These are phyloP conservation scores for Ascochyta lentis DNA, from an alignment of 2,329 filamentous ascomycete genomes.

Conservation along the genomic window DNA sequence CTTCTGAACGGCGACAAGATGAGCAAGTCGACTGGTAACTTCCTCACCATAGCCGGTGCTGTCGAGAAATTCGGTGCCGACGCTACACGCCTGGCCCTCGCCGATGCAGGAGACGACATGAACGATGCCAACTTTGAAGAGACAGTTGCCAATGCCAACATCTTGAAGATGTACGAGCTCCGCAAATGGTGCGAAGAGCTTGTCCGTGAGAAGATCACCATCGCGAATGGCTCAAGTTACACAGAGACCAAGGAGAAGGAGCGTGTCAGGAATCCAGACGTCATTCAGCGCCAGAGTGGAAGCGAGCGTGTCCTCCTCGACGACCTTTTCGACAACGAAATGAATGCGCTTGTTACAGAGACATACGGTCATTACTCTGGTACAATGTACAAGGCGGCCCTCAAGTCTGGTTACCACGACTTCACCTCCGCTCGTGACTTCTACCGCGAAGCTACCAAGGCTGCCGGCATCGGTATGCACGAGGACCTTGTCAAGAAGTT, in stretches of 20 bases:
- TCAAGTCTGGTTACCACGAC: slow-evolving; percentile 78
- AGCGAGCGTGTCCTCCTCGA: slow-evolving; percentile 82
- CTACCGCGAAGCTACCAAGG: slow-evolving; percentile 82
- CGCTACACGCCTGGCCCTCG: slow-evolving; percentile 86
- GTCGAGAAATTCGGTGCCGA: slow-evolving; percentile 94
- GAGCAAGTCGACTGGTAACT: slow-evolving; percentile 97
- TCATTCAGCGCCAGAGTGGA: slow-evolving; percentile 69
- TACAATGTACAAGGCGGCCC: slow-evolving; percentile 50
- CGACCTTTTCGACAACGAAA: slow-evolving; percentile 88
- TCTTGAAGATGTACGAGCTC: slow-evolving; percentile 81
- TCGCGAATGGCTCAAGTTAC: slow-evolving; percentile 54
- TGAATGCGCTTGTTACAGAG: slow-evolving; percentile 83
- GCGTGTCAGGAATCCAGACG: slow-evolving; percentile 58
- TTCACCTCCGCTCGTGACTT: slow-evolving; percentile 86
- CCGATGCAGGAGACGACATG: slow-evolving; percentile 92
- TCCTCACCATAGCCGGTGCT: slow-evolving; percentile 86
- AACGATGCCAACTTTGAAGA: slow-evolving; percentile 98
- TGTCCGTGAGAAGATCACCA: slow-evolving; percentile 64
- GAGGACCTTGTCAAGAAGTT: slow-evolving; percentile 78
- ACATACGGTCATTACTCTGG: slow-evolving; percentile 76
- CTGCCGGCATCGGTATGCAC: slow-evolving; percentile 85
- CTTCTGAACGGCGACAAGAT: slow-evolving; percentile 98
- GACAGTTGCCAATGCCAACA: slow-evolving; percentile 88
- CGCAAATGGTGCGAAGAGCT: slow-evolving; percentile 94
- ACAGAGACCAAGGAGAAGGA: slow-evolving; percentile 51